Evolutionary conservation across 345 rosid species (phyloP).

Genomic region (Xanthoceras sorbifolium): DNA sequence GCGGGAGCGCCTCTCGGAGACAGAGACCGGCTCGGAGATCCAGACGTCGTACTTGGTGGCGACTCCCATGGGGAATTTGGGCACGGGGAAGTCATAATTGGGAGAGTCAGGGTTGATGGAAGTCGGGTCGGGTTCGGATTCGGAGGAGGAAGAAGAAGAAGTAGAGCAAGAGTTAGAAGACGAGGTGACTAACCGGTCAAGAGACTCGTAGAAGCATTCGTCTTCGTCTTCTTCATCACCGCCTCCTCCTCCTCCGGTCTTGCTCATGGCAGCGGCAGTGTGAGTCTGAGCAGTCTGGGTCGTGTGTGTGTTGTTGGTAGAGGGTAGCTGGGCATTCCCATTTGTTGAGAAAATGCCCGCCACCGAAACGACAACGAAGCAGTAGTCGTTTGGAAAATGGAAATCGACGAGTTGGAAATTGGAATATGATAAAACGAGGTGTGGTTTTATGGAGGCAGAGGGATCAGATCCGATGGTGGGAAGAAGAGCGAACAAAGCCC

Average conservation of each 20-base stretch:
- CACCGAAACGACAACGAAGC: conserved; percentile 2
- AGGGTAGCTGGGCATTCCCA: conserved; percentile 49
- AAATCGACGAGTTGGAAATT: too few relatives aligned
- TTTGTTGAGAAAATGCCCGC: conserved; percentile 42
- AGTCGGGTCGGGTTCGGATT: conserved; percentile 35
- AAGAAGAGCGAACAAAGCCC: conserved; percentile 15
- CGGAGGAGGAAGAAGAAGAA: conserved; percentile 68
- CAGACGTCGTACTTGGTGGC: conserved; percentile 63
- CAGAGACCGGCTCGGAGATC: conserved; percentile 78
- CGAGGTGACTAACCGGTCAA: conserved; percentile 72
- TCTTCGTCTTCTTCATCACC: conserved; percentile 50
- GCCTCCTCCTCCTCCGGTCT: conserved; percentile 24
- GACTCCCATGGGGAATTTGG: conserved; percentile 47
- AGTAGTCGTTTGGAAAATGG: neutral
- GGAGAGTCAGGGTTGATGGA: conserved; percentile 35
- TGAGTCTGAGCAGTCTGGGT: too few relatives aligned
- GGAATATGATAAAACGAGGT: neutral
- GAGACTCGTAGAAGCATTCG: conserved; percentile 77
- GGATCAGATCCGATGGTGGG: conserved; percentile 45
- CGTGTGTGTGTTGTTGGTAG: neutral
- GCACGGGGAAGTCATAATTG: conserved; percentile 32
- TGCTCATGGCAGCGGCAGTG: conserved; percentile 33
- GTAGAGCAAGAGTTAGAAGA: conserved; percentile 70
- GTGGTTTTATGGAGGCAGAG: conserved; percentile 26
- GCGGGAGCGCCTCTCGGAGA: conserved; percentile 69